Base-by-base conservation (phyloP, 1,284 basidiomycete genomes). In the Puccinia triticina region DNA sequence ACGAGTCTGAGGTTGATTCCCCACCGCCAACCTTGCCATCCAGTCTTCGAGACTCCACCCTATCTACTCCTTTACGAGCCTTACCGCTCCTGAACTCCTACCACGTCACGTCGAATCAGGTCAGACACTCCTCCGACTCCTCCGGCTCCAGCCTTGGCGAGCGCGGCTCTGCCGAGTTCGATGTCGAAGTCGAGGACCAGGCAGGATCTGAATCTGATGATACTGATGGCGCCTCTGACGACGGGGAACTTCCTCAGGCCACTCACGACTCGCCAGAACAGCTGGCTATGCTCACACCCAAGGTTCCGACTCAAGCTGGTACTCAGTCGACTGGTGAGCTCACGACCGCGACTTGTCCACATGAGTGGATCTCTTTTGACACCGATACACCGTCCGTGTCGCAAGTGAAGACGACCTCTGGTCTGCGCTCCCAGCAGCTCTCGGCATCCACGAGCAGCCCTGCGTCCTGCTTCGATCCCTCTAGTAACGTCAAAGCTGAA, bases 121-220 rank as follows among this genome's bases (percentile, higher is more conserved):
- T 12, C 32, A 21, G 71, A 29, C 29, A 73, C 7, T 5, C 71
- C 29, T 53, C 71, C 1, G 71, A 34, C 23, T 73, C 71, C 1
- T 69, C 67, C 2, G 43, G 23, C 2, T 73, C 71, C 4, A 48
- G 71, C 48, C n/a, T 26, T 34, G 43, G 48, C 18, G 46, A 53
- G 1, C 71, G 11, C 21, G n/a, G 48, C 26, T 73, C 48, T 8
- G 43, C 48, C 11, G 71, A 48, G 16, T 40, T 53, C 55, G 71
- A 73, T 50, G 48, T 71, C n/a, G 69, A 46, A 46, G 69, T 14
- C 55, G 48, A 73, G 4, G 71, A 48, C 21, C 71, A 73, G 26
- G n/a, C 37, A 5, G 40, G 23, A 43, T 69, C 66, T n/a, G 66
- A 73, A 43, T 69, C 66, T 10, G 66, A 73, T 73, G 46, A 73